Evolutionary conservation across 805 yeast species (phyloP), one percentile per base, ranked within the genome.

Genomic region (Teunomyces panamensis): DNA sequence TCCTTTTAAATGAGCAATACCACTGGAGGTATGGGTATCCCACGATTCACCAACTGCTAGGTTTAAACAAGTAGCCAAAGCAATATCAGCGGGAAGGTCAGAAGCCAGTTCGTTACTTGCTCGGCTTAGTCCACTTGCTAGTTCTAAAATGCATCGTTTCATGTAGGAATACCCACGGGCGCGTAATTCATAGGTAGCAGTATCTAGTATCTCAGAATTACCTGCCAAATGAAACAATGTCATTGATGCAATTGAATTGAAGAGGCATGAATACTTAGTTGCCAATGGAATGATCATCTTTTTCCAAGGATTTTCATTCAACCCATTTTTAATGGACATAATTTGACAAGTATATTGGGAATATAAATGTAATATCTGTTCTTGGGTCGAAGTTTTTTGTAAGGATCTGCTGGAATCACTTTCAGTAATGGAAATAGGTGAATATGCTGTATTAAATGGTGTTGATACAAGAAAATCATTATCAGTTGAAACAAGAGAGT

Each of bases 261-360:
- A 78, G 49, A 84, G 63, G 9, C 83, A 84, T 1, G 83, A 71
- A 54, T 81, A 74, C 28, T 74, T 64, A n/a, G 67, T 55, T 0
- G 87, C 82, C 41, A 81, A 59, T 1, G 89, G 88, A 56, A 83
- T 60, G 42, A 83, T 64, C 35, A 77, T 56, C 7, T 75, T 71
- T 44, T 85, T 63, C 89, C 89, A 84, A 5, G 89, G 89, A 55
- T 84, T 84, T 51, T 83, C 87, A 2, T 76, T 63, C 0, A 80
- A 80, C 0, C 87, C 87, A 52, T 81, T 79, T 53, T 80, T 82
- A 47, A 84, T 80, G 5, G 86, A 79, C 79, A 84, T 73, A 45
- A 84, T 70, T 24, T 67, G 60, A 42, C 73, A 69, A 1, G 75
- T 71, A 50, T 69, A 69, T 20, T 62, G 58, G 1, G 70, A 62